Evolutionary conservation across 345 rosid species (phyloP).

Genomic region (Aurinia saxatilis): DNA sequence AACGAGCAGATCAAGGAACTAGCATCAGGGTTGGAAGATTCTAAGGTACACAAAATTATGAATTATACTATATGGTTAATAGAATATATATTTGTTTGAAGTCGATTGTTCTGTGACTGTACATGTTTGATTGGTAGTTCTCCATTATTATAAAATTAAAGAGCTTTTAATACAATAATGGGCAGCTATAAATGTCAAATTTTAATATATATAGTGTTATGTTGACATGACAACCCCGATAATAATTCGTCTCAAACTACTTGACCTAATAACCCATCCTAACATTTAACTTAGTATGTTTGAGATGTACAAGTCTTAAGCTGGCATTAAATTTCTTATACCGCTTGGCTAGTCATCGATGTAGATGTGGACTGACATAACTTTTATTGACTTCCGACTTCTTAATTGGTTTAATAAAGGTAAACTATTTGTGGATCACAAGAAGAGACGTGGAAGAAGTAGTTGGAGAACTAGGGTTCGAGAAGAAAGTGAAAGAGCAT

Average conservation of each 20-base stretch:
- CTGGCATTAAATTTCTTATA: neutral
- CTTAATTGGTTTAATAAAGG: slow-evolving; percentile 3
- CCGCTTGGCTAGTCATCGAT: neutral
- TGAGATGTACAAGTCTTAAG: too few relatives aligned
- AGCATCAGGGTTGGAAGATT: slow-evolving; percentile 44
- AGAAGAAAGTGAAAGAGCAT: slow-evolving; percentile 38
- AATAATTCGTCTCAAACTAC: neutral
- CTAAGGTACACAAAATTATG: slow-evolving; percentile 14
- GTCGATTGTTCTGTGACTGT: too few relatives aligned
- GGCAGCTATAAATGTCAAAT: too few relatives aligned
- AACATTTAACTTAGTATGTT: neutral
- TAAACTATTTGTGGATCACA: slow-evolving; percentile 51
- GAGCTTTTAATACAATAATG: too few relatives aligned
- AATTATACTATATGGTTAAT: too few relatives aligned
- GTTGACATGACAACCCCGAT: too few relatives aligned
- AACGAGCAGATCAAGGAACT: slow-evolving; percentile 46
- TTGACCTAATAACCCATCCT: neutral
- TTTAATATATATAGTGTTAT: too few relatives aligned
- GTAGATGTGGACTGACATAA: neutral
- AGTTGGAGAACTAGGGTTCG: slow-evolving; percentile 29
- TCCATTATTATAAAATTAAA: too few relatives aligned
- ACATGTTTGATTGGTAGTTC: too few relatives aligned
- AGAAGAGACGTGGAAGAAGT: slow-evolving; percentile 26
- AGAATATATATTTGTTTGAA: too few relatives aligned
- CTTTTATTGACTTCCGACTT: neutral